Evolutionary conservation across 2,329 filamentous ascomycete species (phyloP).

Genomic region (Fusarium mundagurra): DNA sequence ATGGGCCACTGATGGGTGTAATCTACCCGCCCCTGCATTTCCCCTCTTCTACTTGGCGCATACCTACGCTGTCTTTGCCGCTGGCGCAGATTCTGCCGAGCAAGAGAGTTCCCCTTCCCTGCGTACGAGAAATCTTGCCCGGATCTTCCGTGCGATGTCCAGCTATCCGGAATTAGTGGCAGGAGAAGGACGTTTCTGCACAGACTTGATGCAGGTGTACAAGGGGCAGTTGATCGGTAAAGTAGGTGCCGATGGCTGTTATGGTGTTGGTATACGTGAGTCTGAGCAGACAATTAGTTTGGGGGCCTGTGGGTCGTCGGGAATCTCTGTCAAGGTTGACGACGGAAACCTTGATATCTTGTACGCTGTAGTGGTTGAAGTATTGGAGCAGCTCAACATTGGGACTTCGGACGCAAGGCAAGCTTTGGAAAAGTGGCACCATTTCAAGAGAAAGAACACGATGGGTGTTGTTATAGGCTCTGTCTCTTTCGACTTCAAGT

Average conservation of each 20-base stretch:
- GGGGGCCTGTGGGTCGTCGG: not conserved
- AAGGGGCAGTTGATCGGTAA: not conserved
- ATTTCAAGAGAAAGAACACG: not conserved
- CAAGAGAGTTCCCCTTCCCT: not conserved
- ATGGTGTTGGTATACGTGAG: not conserved
- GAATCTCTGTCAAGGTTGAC: not conserved
- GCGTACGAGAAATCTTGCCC: not conserved
- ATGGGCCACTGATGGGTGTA: not conserved
- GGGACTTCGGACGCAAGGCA: not conserved
- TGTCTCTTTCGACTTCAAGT: not conserved
- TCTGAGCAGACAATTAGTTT: not conserved
- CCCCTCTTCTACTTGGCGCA: not conserved
- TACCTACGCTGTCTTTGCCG: not conserved
- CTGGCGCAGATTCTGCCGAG: not conserved
- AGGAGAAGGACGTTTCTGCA: not conserved
- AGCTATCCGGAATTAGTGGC: not conserved
- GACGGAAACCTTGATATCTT: not conserved
- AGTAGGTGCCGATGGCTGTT: not conserved
- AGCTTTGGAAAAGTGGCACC: not conserved
- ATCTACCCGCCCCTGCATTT: not conserved
- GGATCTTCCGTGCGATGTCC: not conserved
- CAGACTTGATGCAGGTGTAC: not conserved
- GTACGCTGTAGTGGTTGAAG: not conserved
- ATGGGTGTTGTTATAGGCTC: not conserved
- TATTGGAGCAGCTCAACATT: not conserved